A percentile compares a stretch with the other conserved stretches of the same genome.
These are phyloP conservation scores for Lactarius psammicola DNA, from an alignment of 768 basidiomycete species.

Conservation along the genomic window DNA sequence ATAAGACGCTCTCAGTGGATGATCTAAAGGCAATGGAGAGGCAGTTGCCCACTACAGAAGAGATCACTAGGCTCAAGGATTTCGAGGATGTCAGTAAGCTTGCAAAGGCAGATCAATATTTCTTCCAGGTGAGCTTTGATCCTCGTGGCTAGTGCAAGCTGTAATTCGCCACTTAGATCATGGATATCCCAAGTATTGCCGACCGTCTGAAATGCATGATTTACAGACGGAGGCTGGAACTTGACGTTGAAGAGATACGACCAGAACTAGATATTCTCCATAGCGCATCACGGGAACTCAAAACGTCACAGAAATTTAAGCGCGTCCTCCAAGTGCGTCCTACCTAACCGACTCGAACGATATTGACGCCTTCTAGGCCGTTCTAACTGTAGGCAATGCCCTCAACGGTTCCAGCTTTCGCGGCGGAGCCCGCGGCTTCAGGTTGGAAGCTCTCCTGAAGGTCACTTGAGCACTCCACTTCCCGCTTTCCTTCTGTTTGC, in stretches of 20 bases:
- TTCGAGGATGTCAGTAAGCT: conserved; percentile 73
- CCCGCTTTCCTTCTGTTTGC: not conserved
- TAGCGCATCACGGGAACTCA: conserved; percentile 68
- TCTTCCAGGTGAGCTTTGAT: conserved; percentile 56
- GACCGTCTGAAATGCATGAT: conserved; percentile 80
- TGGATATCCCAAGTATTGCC: conserved; percentile 69
- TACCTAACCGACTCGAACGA: conserved; percentile 3
- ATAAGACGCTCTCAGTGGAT: conserved; percentile 65
- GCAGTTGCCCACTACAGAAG: conserved; percentile 78
- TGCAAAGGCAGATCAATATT: conserved; percentile 82
- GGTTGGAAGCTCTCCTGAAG: conserved; percentile 78
- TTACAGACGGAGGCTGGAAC: conserved; percentile 75
- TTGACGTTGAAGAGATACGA: conserved; percentile 79
- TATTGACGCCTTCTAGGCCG: conserved; percentile 45
- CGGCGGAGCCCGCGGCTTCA: conserved; percentile 82
- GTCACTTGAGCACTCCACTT: conserved; percentile 40
- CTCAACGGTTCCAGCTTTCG: conserved; percentile 82
- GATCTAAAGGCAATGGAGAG: conserved; percentile 71
- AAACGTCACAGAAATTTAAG: conserved; percentile 62
- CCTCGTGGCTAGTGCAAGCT: not conserved
- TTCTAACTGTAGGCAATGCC: conserved; percentile 76
- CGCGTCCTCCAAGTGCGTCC: conserved; percentile 60
- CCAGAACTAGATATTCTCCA: conserved; percentile 76
- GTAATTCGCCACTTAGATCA: conserved; percentile 51
- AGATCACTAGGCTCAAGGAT: conserved; percentile 66